Evolutionary conservation across 1,284 basidiomycete genomes (phyloP), one percentile per base, ranked within the genome.

Genomic region (Clitocybe nebularis): DNA sequence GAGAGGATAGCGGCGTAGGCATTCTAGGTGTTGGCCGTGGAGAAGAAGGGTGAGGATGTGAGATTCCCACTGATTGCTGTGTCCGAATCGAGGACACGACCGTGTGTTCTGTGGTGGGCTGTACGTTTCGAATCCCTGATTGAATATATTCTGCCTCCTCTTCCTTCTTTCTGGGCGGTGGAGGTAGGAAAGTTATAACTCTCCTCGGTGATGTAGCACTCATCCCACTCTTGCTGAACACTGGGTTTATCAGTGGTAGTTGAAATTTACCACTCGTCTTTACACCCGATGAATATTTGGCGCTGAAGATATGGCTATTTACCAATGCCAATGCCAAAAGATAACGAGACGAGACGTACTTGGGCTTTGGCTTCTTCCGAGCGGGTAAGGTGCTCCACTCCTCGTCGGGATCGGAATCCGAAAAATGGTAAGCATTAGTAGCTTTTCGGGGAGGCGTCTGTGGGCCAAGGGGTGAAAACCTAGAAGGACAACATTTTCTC

Each of bases 161-260:
- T 26, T 50, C 22, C 45, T 24, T 25, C 19, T 20, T 17, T 10
- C 40, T 19, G 14, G 50, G 57, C 3, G 73, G 72, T 8, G 74
- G 72, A 8, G 75, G 74, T 1, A 74, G 54, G 47, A 73, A 77
- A 0, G 64, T 70, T 23, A 72, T 59, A 1, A 75, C 65, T 10
- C 71, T 61, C 29, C 55, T 54, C 10, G 54, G 47, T 8, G 55
- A 53, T 5, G 51, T 55, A 1, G 57, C 56, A 11, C 45, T 51
- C 48, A 59, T 57, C 6, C 61, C 57, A 2, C 37, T 56, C 36
- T 51, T 50, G 42, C 21, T 43, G 14, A 11, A 41, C n/a, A n/a
- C 40, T 23, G 22, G 25, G n/a, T 37, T 33, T 5, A 40, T 21
- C 30, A 45, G 44, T 19, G 71, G 72, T 3, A 77, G 53, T 25